These are phyloP conservation scores for Fusarium liriodendri DNA, from an alignment of 2,329 filamentous ascomycete genomes.

Conservation along the genomic window DNA sequence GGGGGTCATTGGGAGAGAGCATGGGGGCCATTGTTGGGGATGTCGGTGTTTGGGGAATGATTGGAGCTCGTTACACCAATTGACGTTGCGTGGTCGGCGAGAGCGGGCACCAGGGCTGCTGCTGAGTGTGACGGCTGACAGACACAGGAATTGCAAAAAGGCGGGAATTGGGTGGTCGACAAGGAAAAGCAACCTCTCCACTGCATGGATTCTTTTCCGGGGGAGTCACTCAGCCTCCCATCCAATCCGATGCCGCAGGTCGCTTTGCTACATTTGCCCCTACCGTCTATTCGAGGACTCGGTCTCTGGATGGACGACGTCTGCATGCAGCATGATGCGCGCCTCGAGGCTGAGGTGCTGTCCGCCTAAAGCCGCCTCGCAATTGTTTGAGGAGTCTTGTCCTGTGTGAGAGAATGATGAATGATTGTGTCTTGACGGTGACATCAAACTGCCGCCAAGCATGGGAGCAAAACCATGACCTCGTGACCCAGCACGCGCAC, in stretches of 20 bases:
- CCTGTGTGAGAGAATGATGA: neutral
- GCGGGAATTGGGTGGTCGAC: conserved; percentile 17
- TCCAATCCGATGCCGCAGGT: neutral
- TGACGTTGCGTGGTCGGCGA: conserved; percentile 4
- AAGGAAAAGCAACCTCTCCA: conserved; percentile 25
- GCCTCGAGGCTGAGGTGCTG: conserved; percentile 2
- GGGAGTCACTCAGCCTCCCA: conserved; percentile 8
- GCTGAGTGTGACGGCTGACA: conserved; percentile 17
- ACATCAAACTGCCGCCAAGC: conserved; percentile 28
- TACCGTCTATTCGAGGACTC: neutral
- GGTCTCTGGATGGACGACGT: neutral
- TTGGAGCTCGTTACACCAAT: conserved; percentile 9
- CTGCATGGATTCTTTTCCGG: conserved; percentile 16
- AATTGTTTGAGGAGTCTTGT: neutral
- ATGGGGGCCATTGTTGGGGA: conserved; percentile 15
- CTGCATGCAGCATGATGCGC: conserved; percentile 19
- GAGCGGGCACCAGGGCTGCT: neutral
- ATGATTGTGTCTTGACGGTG: conserved; percentile 17
- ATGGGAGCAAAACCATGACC: conserved; percentile 11
- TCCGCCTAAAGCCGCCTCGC: neutral
- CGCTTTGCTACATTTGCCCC: conserved; percentile 16
- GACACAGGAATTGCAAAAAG: conserved; percentile 18
- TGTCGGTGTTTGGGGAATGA: conserved; percentile 3
- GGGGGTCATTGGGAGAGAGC: neutral
- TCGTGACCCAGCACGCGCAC: conserved; percentile 36